Evolutionary conservation across 345 rosid species (phyloP).

Genomic region (Salix caprea): DNA sequence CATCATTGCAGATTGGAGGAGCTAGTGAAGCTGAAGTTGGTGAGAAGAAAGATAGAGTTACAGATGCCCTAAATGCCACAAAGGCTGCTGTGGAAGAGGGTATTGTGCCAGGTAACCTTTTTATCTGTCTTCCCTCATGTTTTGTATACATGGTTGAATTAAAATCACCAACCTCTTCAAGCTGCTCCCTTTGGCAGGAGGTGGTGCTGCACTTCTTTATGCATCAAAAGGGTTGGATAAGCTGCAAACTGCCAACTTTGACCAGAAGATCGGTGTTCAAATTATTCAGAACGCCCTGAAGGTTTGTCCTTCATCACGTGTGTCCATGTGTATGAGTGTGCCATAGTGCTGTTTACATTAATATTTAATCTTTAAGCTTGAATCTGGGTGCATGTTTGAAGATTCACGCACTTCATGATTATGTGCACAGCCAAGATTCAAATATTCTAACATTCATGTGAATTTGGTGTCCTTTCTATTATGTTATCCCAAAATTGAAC

Average conservation of each 20-base stretch:
- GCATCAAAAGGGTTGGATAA: conserved; percentile 87
- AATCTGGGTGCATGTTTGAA: background rate
- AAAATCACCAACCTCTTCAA: background rate
- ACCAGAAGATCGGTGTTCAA: conserved; percentile 91
- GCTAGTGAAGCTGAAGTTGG: conserved; percentile 93
- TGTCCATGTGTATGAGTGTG: background rate
- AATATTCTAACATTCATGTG: background rate
- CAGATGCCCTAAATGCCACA: conserved; percentile 93
- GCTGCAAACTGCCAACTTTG: conserved; percentile 80
- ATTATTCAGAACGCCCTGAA: conserved; percentile 92
- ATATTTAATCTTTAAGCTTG: background rate
- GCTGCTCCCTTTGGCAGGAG: conserved; percentile 43
- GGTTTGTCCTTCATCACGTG: conserved; percentile 36
- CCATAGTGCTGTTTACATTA: background rate
- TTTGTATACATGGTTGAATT: no score
- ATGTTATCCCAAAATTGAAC: background rate
- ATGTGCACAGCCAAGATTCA: background rate
- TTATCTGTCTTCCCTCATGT: background rate
- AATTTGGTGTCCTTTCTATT: background rate
- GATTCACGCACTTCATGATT: background rate
- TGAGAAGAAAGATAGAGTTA: conserved; percentile 94
- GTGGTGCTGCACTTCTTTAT: conserved; percentile 91
- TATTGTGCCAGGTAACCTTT: conserved; percentile 72
- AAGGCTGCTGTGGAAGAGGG: conserved; percentile 99
- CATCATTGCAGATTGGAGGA: conserved; percentile 79